Base-by-base conservation (phyloP, 257 asterid genomes). In the Voacanga thouarsii region DNA sequence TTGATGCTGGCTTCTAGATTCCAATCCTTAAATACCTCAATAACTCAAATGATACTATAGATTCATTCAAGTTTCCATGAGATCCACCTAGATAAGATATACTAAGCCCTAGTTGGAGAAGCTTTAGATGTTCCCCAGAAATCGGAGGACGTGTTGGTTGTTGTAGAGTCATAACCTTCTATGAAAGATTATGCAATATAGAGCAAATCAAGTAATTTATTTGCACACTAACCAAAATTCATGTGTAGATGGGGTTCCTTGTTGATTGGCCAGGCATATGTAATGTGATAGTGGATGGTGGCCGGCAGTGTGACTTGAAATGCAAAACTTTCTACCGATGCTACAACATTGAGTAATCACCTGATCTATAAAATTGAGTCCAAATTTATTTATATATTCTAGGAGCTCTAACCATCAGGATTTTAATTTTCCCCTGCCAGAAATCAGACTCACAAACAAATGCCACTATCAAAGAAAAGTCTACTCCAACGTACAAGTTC, bases 401-500 rank as follows among this genome's bases (percentile, higher is more conserved):
- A 21, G 47, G 73, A 68, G 30, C 21, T 68, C 30, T 39, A 26
- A 61, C 70, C 59, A 18, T 45, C 18, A 47, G 64, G 59, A 21
- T 76, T 47, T 57, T 7, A 44, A 45, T 16, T 41, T 21, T 11
- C 51, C 8, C 15, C 55, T 28, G 39, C 30, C 50, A 67, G 37
- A 65, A 61, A 65, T n/a, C 9, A 14, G 45, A 56, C 24, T 73
- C 47, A 23, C 16, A 37, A 73, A 74, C 70, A 11, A 73, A 64
- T 12, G n/a, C 23, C 51, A 77, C 3, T 11, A 50, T 75, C 12
- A 70, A 11, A 16, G 59, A 41, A 47, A 26, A 41, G 39, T 53
- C 14, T 26, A 21, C 24, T 55, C 30, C 12, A 67, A 81, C 89
- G 80, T 81, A 83, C 98, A 57, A 95, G 95, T 84, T 89, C 97